A percentile compares a stretch with the other conserved stretches of the same genome.
These are phyloP conservation scores for Fusarium sp. DNA, from an alignment of 2,329 filamentous ascomycete genomes.

Conservation along the genomic window DNA sequence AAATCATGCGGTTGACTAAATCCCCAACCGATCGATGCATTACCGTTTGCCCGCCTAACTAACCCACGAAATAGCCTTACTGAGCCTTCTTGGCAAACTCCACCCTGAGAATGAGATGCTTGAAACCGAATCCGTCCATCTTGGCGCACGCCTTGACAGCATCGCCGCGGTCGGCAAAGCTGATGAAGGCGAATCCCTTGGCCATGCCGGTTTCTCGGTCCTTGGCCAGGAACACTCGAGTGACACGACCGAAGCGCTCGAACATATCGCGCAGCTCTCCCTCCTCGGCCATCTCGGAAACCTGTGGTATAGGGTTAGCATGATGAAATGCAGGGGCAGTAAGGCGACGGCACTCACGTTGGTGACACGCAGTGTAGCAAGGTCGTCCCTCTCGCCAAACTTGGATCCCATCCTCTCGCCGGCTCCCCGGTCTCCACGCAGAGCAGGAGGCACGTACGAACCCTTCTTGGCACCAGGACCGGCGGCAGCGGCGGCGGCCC, in stretches of 20 bases:
- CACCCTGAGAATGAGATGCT: slow-evolving; percentile 85
- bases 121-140: slow-evolving; percentile 96
- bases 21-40: slow-evolving; percentile 44
- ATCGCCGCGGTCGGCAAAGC: slow-evolving; percentile 88
- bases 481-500: slow-evolving; percentile 55
- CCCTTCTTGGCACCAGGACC: slow-evolving; percentile 64
- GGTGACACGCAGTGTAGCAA: slow-evolving; percentile 95
- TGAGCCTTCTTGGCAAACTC: slow-evolving; percentile 84
- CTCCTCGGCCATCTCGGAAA: slow-evolving; percentile 97
- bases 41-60: slow-evolving; percentile 44
- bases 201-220: slow-evolving; percentile 95
- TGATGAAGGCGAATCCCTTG: slow-evolving; percentile 99
- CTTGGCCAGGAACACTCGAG: slow-evolving; percentile 96
- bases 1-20: slow-evolving; percentile 43
- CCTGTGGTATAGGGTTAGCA: slow-evolving; percentile 60
- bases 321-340: background rate
- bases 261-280: slow-evolving; percentile 96
- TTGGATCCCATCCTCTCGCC: slow-evolving; percentile 91
- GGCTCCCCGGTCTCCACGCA: slow-evolving; percentile 74
- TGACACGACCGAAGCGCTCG: slow-evolving; percentile 95
- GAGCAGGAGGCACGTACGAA: slow-evolving; percentile 92
- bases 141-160: slow-evolving; percentile 93
- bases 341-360: slow-evolving; percentile 75
- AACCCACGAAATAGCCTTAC: slow-evolving; percentile 48
- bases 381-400: slow-evolving; percentile 91